A percentile compares a stretch with the other conserved stretches of the same genome.
Evolutionary conservation across 345 rosid species (phyloP).

Genomic region (Euclidium syriacum): DNA sequence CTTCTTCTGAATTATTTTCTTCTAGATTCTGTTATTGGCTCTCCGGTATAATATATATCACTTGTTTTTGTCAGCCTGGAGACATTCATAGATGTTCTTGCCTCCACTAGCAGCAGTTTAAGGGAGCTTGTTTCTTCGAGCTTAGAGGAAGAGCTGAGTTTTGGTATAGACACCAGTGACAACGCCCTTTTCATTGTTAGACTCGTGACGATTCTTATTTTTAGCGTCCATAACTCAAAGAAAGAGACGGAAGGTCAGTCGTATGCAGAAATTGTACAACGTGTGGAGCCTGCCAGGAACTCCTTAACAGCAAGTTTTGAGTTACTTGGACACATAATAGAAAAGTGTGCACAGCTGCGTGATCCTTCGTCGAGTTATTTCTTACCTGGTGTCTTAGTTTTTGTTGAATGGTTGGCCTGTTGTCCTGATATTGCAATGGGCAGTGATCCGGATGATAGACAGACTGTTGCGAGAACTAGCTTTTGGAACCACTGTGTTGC

Average conservation of each 20-base stretch:
- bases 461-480: conserved; percentile 44
- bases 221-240: conserved; percentile 65
- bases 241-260: conserved; percentile 76
- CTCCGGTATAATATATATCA: conserved; percentile 1
- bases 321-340: conserved; percentile 57
- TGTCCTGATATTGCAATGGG: conserved; percentile 68
- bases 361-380: conserved; percentile 76
- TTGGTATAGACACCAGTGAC: conserved; percentile 65
- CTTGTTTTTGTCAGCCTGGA: conserved; percentile 59
- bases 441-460: conserved; percentile 66
- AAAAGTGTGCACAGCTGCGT: conserved; percentile 53
- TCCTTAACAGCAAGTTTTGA: conserved; percentile 76
- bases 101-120: conserved; percentile 53
- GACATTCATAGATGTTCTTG: conserved; percentile 76
- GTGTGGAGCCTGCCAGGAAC: conserved; percentile 77
- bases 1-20: background rate
- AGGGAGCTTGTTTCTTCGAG: conserved; percentile 65
- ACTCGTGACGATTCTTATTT: conserved; percentile 65
- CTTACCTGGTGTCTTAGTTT: conserved; percentile 75
- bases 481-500: conserved; percentile 70
- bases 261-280: conserved; percentile 91
- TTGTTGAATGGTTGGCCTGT: conserved; percentile 93
- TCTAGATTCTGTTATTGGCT: background rate
- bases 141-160: conserved; percentile 49
- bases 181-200: conserved; percentile 67